Evolutionary conservation across 2,329 filamentous ascomycete genomes (phyloP), one percentile per base, ranked within the genome.

Genomic region (Ceratocystis papillata): DNA sequence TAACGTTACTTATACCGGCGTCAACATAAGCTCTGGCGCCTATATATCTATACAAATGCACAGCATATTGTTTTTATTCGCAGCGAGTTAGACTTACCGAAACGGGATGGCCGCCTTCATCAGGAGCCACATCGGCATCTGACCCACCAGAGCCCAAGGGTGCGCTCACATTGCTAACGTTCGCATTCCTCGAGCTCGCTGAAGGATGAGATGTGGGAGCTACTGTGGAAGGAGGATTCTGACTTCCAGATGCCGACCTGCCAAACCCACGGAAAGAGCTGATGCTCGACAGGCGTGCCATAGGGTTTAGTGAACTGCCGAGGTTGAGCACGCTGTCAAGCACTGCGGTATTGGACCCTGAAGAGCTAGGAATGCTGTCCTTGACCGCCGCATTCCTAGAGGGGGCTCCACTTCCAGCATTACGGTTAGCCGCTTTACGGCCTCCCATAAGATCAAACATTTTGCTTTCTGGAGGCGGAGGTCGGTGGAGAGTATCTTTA

Each of bases 291-390:
- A 96, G 83, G 63, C 90, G 84, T 57, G 86, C 89, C 73, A 96
- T 86, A 2, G 90, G 90, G 71, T 96, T 96, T 6, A 68, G 78
- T 0, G 87, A 87, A 73, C 83, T 94, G 46, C 90, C 87, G 68
- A 96, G 81, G 73, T 83, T 93, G 65, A 89, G 85, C 78, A 96
- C 87, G 12, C 89, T 90, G 69, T 95, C 90, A 1, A 95, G 83
- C 12, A 86, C 75, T 37, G 88, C 86, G 2, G 87, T 86, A 68
- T 81, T 83, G n/a, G 60, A 57, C 33, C 50, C 50, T 20, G 62
- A 30, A 5, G 41, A 45, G 44, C 62, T 50, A 2, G 30, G 45
- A 2, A 76, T 76, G 68, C 80, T 75, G 33, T 68, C 67, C 45
- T 66, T 62, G 7, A 20, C 44, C 25, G 45, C 3, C 8, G 80